Evolutionary conservation across 257 asterid species (phyloP).

Genomic region (Avicennia marina): DNA sequence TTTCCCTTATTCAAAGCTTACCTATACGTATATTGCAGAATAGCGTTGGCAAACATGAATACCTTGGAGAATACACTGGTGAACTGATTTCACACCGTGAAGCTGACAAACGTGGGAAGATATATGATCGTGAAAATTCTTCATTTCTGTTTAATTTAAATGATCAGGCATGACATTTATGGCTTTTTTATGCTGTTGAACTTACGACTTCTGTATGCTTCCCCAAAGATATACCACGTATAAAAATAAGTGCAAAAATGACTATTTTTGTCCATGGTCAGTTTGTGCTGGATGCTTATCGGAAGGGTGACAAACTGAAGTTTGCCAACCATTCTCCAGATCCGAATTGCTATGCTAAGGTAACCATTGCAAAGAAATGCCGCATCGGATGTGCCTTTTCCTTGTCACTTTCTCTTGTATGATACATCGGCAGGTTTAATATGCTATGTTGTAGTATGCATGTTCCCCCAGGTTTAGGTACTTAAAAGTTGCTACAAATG

Average conservation of each 20-base stretch:
- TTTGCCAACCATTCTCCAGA: constrained; percentile 93
- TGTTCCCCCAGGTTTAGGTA: too few relatives aligned
- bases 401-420: too few relatives aligned
- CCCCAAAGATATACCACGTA: too few relatives aligned
- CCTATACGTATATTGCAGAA: constrained; percentile 45
- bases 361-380: constrained; percentile 18
- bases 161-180: constrained; percentile 61
- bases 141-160: constrained; percentile 89
- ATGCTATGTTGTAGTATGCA: too few relatives aligned
- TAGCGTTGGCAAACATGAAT: constrained; percentile 83
- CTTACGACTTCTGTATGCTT: too few relatives aligned
- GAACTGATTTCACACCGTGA: constrained; percentile 94
- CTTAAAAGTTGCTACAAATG: too few relatives aligned
- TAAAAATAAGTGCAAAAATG: background rate
- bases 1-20: constrained; percentile 16
- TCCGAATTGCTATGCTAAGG: constrained; percentile 98
- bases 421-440: too few relatives aligned
- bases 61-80: constrained; percentile 97
- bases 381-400: too few relatives aligned
- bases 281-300: constrained; percentile 93
- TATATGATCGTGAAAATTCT: constrained; percentile 92
- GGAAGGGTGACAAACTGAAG: constrained; percentile 91
- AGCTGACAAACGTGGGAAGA: constrained; percentile 98
- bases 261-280: constrained; percentile 14
- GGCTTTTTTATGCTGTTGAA: background rate